Evolutionary conservation across 2,329 filamentous ascomycete genomes (phyloP), one percentile per base, ranked within the genome.

Genomic region (Acephala macrosclerotiorum): DNA sequence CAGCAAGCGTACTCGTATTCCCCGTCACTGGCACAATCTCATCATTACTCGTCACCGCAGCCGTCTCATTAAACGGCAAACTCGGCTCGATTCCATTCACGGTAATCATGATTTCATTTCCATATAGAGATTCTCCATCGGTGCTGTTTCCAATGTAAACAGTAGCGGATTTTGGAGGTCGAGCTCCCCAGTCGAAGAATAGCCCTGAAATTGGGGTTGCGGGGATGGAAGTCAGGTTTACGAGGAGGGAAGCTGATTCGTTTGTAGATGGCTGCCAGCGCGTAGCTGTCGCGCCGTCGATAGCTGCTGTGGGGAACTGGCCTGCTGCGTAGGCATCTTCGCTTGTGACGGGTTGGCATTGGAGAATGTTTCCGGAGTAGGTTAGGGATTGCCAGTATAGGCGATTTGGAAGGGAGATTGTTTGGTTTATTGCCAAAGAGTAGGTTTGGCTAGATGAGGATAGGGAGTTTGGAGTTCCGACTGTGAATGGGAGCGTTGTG

Each of bases 241-340:
- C 82, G 0, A 85, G 87, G 16, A 92, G 73, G 3, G 84, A 84
- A 33, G 84, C 81, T 4, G 83, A 80, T 0, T 76, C 77, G 58
- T 86, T 85, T 1, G 83, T 80, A 9, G 78, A 73, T 0, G 89
- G 89, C 72, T 91, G 88, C 89, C 89, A 92, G 69, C 85, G 86
- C 0, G 89, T 92, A 20, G 85, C 85, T 5, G 85, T 80, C 1
- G 88, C 87, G 60, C 90, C 90, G 71, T 92, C 90, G 59, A 90
- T 84, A 2, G 88, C 89, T 0, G 85, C 82, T 60, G 90, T 80
- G 1, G 90, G 89, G 78, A 92, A 91, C 76, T 93, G 91, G 16
- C 90, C 91, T 0, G 88, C 85, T 29, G 83, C 78, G 72, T 83
- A 86, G 1, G 75, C 73, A 45, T 82, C 75, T 0, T 79, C 74